These are phyloP conservation scores for Fraxinus nigra DNA, from an alignment of 305 asterid species.

Conservation along the genomic window DNA sequence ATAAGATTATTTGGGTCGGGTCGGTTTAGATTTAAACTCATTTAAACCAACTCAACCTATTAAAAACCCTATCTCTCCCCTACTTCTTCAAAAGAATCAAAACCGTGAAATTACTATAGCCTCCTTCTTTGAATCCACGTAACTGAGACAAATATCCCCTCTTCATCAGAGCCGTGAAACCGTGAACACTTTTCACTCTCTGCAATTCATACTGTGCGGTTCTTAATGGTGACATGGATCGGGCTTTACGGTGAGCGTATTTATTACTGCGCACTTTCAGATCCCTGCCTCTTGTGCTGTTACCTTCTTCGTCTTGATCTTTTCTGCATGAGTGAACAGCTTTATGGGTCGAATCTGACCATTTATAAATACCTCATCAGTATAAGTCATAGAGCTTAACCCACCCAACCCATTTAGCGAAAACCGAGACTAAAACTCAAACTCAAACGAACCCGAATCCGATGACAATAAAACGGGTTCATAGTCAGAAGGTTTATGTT, in stretches of 20 bases:
- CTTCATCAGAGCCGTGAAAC: too few relatives aligned
- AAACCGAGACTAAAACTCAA: slow-evolving; percentile 54
- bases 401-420: slow-evolving; percentile 32
- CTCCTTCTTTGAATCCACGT: too few relatives aligned
- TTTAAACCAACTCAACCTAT: too few relatives aligned
- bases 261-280: slow-evolving; percentile 26
- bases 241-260: slow-evolving; percentile 35
- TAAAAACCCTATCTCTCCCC: too few relatives aligned
- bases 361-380: slow-evolving; percentile 54
- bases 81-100: too few relatives aligned
- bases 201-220: slow-evolving; percentile 29
- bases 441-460: slow-evolving; percentile 51
- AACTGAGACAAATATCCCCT: too few relatives aligned
- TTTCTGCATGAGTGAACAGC: slow-evolving; percentile 34
- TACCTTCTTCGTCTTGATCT: neutral
- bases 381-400: slow-evolving; percentile 44
- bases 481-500: slow-evolving; percentile 20
- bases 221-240: slow-evolving; percentile 55
- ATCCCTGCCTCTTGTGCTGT: slow-evolving; percentile 40
- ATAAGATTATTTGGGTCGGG: too few relatives aligned
- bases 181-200: neutral
- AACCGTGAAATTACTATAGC: too few relatives aligned
- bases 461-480: slow-evolving; percentile 45
- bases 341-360: slow-evolving; percentile 62
- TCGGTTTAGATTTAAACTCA: too few relatives aligned